These are phyloP conservation scores for Claviceps digitariae DNA, from an alignment of 2,329 filamentous ascomycete species.

Conservation along the genomic window DNA sequence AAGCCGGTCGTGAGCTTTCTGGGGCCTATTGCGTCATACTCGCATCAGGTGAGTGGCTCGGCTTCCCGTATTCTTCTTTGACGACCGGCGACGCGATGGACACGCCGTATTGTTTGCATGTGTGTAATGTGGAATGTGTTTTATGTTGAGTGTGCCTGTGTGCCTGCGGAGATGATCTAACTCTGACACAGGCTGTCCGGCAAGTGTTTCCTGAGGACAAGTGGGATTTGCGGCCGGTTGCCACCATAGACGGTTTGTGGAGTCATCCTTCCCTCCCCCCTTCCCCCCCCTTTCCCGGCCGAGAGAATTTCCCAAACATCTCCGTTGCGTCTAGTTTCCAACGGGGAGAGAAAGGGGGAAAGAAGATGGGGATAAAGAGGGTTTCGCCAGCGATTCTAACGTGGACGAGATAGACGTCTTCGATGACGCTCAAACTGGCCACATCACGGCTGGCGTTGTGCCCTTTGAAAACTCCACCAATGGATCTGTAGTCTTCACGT, in stretches of 20 bases:
- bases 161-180: constrained; percentile 2
- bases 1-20: constrained; percentile 34
- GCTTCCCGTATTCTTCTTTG: background rate
- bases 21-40: constrained; percentile 36
- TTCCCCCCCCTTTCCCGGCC: background rate
- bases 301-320: background rate
- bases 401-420: constrained; percentile 54
- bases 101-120: background rate
- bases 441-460: constrained; percentile 61
- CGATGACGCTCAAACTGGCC: constrained; percentile 54
- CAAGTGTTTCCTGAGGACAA: constrained; percentile 33
- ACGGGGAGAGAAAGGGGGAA: background rate
- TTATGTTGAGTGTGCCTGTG: too few species aligned
- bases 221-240: constrained; percentile 35
- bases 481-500: constrained; percentile 77
- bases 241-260: constrained; percentile 34
- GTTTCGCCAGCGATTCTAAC: background rate
- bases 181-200: constrained; percentile 27
- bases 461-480: constrained; percentile 96
- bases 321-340: background rate
- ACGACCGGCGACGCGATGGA: background rate
- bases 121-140: too few species aligned
- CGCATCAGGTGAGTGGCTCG: constrained; percentile 30
- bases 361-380: too few species aligned
- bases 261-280: background rate